phyloP scores from a whole-genome alignment of 2,329 filamentous ascomycete genomes.

The Paradendryphiella salina region DNA sequence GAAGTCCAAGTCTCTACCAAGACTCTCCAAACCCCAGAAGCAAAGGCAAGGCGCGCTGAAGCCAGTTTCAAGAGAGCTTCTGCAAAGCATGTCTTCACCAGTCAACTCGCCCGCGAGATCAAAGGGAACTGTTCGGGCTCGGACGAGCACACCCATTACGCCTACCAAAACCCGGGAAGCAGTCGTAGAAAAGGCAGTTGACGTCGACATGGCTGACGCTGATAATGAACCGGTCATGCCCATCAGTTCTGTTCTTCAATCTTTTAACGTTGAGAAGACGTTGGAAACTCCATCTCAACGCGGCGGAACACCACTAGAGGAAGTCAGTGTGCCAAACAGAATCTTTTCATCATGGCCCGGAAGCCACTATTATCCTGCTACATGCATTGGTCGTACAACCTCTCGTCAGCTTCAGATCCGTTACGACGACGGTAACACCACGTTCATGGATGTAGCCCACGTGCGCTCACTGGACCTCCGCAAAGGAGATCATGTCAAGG shows the following conservation, averaged over 20 bases:
- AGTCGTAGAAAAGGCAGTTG: conserved; percentile 1
- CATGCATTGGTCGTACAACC: conserved; percentile 55
- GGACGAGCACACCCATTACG: conserved; percentile 16
- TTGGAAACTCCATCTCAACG: conserved; percentile 5
- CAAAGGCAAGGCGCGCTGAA: conserved; percentile 35
- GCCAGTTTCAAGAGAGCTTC: conserved; percentile 30
- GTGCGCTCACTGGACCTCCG: conserved; percentile 51
- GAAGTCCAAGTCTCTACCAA: conserved; percentile 26
- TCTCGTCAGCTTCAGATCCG: conserved; percentile 51
- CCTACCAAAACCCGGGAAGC: conserved; percentile 11
- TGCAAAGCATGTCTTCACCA: conserved; percentile 29
- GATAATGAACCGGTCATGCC: conserved; percentile 25
- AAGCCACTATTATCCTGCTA: conserved; percentile 62
- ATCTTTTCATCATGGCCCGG: conserved; percentile 63
- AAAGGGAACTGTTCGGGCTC: conserved; percentile 5
- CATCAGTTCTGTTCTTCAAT: conserved; percentile 21
- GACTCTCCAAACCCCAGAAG: conserved; percentile 21
- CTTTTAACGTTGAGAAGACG: conserved; percentile 9
- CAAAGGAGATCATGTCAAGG: conserved; percentile 52
- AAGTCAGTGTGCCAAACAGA: conserved; percentile 53
- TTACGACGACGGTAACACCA: conserved; percentile 54
- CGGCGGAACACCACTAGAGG: conserved; percentile 23
- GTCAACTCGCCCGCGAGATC: conserved; percentile 9
- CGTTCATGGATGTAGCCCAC: conserved; percentile 47
- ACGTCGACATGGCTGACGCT: conserved; percentile 30